phyloP scores from a whole-genome alignment of 2,329 filamentous ascomycete genomes.

The Aspergillus sojae region DNA sequence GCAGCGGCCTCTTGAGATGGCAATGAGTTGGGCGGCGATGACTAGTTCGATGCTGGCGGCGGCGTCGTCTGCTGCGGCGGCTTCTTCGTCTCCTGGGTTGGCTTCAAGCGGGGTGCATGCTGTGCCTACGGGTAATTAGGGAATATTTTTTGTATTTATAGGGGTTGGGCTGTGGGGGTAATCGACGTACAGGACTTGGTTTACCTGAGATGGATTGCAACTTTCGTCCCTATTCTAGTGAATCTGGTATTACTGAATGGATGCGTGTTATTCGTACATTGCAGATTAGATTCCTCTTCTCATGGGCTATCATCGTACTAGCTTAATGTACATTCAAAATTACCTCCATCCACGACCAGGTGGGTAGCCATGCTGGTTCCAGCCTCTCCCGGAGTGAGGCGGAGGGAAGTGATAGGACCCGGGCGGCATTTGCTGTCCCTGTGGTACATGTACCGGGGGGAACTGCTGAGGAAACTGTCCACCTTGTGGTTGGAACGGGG shows the following conservation, averaged over 20 bases:
- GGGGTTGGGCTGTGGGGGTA: not conserved
- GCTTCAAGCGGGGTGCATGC: not conserved
- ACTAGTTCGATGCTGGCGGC: not conserved
- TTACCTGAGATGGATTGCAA: not conserved
- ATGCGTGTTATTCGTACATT: not conserved
- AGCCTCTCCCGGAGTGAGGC: constrained; percentile 30
- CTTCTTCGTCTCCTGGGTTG: not conserved
- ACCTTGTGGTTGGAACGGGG: constrained; percentile 26
- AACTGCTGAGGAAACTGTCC: constrained; percentile 20
- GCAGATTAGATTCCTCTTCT: not conserved
- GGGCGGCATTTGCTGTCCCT: constrained; percentile 32
- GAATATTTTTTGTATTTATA: not conserved
- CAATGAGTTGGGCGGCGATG: not conserved
- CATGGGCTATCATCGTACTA: not conserved
- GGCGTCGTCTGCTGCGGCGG: not conserved
- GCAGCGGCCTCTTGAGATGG: not conserved
- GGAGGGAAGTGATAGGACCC: constrained; percentile 38
- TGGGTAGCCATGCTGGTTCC: constrained; percentile 20
- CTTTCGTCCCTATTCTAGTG: not conserved
- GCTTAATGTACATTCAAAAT: not conserved
- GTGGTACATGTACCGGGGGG: constrained; percentile 24
- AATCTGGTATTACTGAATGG: not conserved
- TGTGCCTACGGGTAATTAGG: not conserved
- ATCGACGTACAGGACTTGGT: not conserved
- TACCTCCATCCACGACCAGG: constrained; percentile 23